Conservation (phyloP, 73 alveolate species). For the Effrenium voratum region DNA sequence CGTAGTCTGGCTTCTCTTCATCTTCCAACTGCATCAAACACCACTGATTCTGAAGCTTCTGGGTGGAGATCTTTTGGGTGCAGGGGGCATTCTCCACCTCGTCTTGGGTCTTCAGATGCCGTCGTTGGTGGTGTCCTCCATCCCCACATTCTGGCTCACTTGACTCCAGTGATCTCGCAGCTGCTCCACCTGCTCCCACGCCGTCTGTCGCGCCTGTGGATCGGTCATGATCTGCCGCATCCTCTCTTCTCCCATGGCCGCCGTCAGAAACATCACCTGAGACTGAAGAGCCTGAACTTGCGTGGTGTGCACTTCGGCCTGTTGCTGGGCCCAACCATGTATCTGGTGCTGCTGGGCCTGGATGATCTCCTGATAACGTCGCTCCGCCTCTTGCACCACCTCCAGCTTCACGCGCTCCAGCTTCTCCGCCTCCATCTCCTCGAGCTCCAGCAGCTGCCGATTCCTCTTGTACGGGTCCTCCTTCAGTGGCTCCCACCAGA, state of each 20-base stretch:
- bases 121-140: too few relatives aligned
- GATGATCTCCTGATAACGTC: not conserved
- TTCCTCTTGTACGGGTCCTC: not conserved
- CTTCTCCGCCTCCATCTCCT: not conserved
- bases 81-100: too few relatives aligned
- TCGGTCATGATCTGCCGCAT: not conserved
- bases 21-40: too few relatives aligned
- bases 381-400: not conserved
- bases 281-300: not conserved
- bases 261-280: not conserved
- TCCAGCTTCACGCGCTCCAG: not conserved
- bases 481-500: not conserved
- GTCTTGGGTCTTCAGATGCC: too few relatives aligned
- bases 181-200: too few relatives aligned
- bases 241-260: not conserved
- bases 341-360: not conserved
- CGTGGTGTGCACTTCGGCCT: not conserved
- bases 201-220: too few relatives aligned
- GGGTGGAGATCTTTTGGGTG: too few relatives aligned
- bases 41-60: too few relatives aligned
- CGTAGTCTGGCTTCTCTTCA: too few relatives aligned
- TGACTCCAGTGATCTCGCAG: too few relatives aligned
- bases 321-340: not conserved
- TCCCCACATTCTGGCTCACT: too few relatives aligned
- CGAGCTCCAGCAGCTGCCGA: not conserved